A percentile compares a stretch with the other conserved stretches of the same genome.
These are phyloP conservation scores for Kodamaea fukazawae DNA, from an alignment of 805 yeast genomes.

Conservation along the genomic window DNA sequence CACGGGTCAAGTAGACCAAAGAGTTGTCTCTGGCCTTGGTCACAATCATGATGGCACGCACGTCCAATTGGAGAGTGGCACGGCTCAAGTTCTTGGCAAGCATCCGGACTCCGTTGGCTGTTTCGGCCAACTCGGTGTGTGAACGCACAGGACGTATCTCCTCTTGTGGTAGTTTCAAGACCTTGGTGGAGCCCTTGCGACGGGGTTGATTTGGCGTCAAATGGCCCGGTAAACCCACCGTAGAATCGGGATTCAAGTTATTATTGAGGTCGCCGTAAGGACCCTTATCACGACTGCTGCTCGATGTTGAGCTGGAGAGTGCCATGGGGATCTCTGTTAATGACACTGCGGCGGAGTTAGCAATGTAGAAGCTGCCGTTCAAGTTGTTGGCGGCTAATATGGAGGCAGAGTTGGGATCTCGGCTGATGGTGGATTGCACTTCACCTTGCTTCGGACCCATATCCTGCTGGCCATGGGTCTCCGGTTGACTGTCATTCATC, in stretches of 20 bases:
- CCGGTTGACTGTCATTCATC: background rate
- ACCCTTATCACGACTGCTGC: slow-evolving; percentile 15
- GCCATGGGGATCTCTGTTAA: slow-evolving; percentile 2
- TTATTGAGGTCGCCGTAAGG: background rate
- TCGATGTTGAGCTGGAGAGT: slow-evolving; percentile 8
- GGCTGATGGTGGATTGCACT: too few relatives aligned
- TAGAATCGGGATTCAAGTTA: background rate
- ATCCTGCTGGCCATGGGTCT: background rate
- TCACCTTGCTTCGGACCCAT: too few relatives aligned
- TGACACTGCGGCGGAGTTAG: slow-evolving; percentile 1
- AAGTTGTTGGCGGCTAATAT: background rate
- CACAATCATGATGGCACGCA: slow-evolving; percentile 71
- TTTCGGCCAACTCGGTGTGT: slow-evolving; percentile 73
- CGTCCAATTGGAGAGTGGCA: slow-evolving; percentile 69
- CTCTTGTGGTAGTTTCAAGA: slow-evolving; percentile 31
- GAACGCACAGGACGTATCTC: slow-evolving; percentile 57
- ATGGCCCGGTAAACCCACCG: background rate
- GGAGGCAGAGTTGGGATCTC: too few relatives aligned
- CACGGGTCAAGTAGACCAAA: slow-evolving; percentile 70
- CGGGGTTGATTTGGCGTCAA: slow-evolving; percentile 1
- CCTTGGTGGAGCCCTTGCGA: slow-evolving; percentile 18
- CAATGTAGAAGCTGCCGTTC: slow-evolving; percentile 3
- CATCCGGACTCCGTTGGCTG: slow-evolving; percentile 77
- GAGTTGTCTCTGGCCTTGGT: slow-evolving; percentile 89
- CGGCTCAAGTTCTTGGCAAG: slow-evolving; percentile 67